These are phyloP conservation scores for Roridomyces roridus DNA, from an alignment of 768 basidiomycete genomes.

Conservation along the genomic window DNA sequence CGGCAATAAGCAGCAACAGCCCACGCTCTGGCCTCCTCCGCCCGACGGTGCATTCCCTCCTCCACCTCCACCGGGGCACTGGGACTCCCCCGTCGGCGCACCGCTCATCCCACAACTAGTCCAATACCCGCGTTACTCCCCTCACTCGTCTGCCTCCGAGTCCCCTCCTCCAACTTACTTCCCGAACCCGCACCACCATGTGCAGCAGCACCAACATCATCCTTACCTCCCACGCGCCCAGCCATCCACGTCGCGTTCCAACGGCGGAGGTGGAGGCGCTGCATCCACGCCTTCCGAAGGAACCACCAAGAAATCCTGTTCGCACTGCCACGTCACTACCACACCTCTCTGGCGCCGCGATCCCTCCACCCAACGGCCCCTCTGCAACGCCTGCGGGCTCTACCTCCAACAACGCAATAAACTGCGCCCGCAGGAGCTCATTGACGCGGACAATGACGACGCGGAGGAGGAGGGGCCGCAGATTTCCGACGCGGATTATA, in stretches of 20 bases:
- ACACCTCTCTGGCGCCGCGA: slow-evolving; percentile 24
- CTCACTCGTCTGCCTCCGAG: not conserved
- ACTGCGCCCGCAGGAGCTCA: slow-evolving; percentile 21
- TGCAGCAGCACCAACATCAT: too few relatives aligned
- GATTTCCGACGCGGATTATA: slow-evolving; percentile 18
- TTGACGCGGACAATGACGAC: slow-evolving; percentile 19
- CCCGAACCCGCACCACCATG: not conserved
- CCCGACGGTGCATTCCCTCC: not conserved
- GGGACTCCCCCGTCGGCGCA: not conserved
- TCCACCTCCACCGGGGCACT: not conserved
- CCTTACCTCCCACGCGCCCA: not conserved
- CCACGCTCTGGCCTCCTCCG: not conserved
- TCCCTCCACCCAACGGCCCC: slow-evolving; percentile 11
- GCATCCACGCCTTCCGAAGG: not conserved
- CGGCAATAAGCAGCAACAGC: too few relatives aligned
- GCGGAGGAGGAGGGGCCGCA: slow-evolving; percentile 10
- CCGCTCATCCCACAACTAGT: not conserved
- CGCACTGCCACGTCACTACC: slow-evolving; percentile 19
- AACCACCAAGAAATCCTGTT: slow-evolving; percentile 15
- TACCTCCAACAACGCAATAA: slow-evolving; percentile 25
- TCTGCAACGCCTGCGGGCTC: slow-evolving; percentile 22
- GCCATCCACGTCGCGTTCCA: not conserved
- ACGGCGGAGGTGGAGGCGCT: not conserved
- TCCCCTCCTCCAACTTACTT: not conserved
- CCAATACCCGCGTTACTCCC: not conserved